Base-by-base conservation (phyloP, 2,329 filamentous ascomycete species). In the Arthroderma sp. region DNA sequence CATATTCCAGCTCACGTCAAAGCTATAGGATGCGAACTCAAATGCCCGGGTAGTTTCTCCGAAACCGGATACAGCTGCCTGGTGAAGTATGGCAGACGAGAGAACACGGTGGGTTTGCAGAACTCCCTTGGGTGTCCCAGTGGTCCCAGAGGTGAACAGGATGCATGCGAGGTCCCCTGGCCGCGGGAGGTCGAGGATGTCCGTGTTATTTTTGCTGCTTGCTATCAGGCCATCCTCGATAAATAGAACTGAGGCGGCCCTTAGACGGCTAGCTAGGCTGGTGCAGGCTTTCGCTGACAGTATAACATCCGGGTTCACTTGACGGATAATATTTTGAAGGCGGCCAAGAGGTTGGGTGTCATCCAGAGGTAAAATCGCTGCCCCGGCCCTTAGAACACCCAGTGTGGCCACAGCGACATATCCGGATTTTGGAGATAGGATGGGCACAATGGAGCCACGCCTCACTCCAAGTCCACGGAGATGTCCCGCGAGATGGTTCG, bases 71-170 rank as follows among this genome's bases (percentile, higher is more conserved):
- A 7, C 28, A 7, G 7, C 28, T 4, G 28, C 28, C 28, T 31
- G 28, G 7, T 31, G 3, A 31, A 31, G 3, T 3, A 31, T 31
- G 28, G 28, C 28, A 4, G 28, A 31, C 3, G 28, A 31, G 3
- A 31, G 28, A 31, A 7, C 28, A 31, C 28, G 28, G 28, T 31
- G 28, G 28, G 28, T 31, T 60, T 85, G 82, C 2, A 75, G 77
- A 58, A 82, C 79, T 1, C 80, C 81, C 56, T 79, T 78, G 0
- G 78, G 76, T 43, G 37, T 49, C 4, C 58, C 58, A 6, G 58
- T 59, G 47, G 47, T 59, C 6, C 58, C 58, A 19, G 44, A 54
- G 19, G 58, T 59, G 35, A 44, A 59, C 7, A 31, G 28, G 4
- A 31, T 7, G 7, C 28, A 31, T 3, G 28, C 28, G 28, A 31